These are phyloP conservation scores for Escallonia rubra DNA, from an alignment of 129 eudicot genomes.

Conservation along the genomic window DNA sequence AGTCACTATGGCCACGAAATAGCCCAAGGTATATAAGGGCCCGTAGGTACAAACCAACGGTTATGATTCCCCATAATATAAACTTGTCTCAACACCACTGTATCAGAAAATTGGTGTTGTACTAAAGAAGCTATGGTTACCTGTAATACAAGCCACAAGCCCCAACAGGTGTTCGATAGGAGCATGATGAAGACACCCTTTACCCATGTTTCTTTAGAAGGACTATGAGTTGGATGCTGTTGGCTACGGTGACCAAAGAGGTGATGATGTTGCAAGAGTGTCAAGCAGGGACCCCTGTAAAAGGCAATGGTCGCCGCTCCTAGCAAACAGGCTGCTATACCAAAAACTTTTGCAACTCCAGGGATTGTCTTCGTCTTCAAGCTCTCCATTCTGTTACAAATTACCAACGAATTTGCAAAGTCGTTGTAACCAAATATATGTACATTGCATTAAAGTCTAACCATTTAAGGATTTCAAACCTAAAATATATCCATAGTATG, in stretches of 20 bases:
- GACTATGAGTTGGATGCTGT: slow-evolving; percentile 1
- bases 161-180: slow-evolving; percentile 39
- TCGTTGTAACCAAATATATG: background rate
- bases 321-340: slow-evolving; percentile 46
- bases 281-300: slow-evolving; percentile 55
- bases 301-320: slow-evolving; percentile 64
- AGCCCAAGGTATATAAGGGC: too few species aligned
- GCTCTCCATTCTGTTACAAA: slow-evolving; percentile 40
- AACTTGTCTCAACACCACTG: background rate
- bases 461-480: too few species aligned
- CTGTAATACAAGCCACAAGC: slow-evolving; percentile 73
- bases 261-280: slow-evolving; percentile 46
- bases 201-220: slow-evolving; percentile 41
- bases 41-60: too few species aligned
- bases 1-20: too few species aligned
- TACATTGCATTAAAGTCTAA: too few species aligned
- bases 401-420: background rate
- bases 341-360: slow-evolving; percentile 50
- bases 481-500: background rate
- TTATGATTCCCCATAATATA: too few species aligned
- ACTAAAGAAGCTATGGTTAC: slow-evolving; percentile 14
- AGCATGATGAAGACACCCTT: slow-evolving; percentile 68
- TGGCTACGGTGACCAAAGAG: slow-evolving; percentile 26
- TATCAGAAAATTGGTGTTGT: too few species aligned
- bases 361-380: slow-evolving; percentile 38